Base-by-base conservation (phyloP, 2,329 filamentous ascomycete genomes). In the Bipolaris zeicola region DNA sequence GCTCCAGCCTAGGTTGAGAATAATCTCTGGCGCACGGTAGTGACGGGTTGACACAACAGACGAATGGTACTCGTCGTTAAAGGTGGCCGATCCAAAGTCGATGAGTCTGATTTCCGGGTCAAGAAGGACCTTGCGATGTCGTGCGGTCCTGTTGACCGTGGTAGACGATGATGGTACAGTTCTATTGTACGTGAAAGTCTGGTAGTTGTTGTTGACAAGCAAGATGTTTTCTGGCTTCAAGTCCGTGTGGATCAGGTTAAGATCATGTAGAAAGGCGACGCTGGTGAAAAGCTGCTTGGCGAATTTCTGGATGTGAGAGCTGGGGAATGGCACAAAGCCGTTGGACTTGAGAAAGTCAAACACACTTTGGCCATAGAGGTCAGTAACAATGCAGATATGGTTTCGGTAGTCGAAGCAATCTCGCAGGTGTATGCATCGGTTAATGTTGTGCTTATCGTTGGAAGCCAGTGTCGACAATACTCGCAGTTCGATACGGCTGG, bases 331-430 rank as follows among this genome's bases (percentile, higher is more conserved):
- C 16, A 96, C 92, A 72, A 99, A 99, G 63, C 87, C 85, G 72
- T 98, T 98, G 70, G 89, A 88, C 80, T 99, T 99, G 45, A 99
- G 83, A 68, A 99, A 99, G 78, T 99, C 95, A 74, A 99, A 99
- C 50, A 99, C 94, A 69, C 94, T 98, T 72, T 97, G 94, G 45
- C 94, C 94, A 31, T 98, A 85, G 14, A 89, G 78, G 72, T 89
- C 87, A 13, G 87, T 89, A 67, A 89, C 87, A 58, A 89, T 89
- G 82, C 95, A 99, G 66, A 99, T 98, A 73, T 99, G 95, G 55
- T 96, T 95, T 45, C 93, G 87, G 79, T 91, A 99, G 77, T 99
- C 95, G 78, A 99, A 99, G 76, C 92, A 97, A 70, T 99, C 95
- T 38, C 93, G 87, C 38, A 99, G 82, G 75, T 99, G 95, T 64